phyloP scores from a whole-genome alignment of 345 rosid species.

The Gossypioides kirkii region DNA sequence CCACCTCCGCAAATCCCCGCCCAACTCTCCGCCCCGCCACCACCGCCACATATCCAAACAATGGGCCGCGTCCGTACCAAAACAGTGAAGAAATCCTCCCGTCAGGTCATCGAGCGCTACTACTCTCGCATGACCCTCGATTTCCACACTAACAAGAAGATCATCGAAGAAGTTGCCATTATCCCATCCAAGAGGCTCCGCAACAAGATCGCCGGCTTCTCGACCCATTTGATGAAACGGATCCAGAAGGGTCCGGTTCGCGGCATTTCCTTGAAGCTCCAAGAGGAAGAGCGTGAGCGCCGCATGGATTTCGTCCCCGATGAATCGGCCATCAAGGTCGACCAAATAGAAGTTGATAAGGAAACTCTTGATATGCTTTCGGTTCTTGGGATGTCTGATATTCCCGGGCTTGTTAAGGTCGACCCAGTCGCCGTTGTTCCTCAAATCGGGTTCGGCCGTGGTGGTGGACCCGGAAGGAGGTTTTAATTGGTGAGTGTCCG shows the following conservation, averaged over 20 bases:
- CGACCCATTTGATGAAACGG: conserved; percentile 28
- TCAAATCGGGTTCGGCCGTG: conserved; percentile 27
- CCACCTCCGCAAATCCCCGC: neutral
- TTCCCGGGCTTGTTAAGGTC: neutral
- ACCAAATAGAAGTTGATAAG: conserved; percentile 40
- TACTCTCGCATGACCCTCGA: conserved; percentile 7
- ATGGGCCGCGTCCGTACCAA: conserved; percentile 49
- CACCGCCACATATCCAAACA: neutral
- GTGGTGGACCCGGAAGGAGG: neutral
- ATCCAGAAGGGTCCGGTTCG: conserved; percentile 55
- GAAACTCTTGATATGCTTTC: conserved; percentile 65
- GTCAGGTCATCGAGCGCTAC: conserved; percentile 3
- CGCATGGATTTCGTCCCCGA: conserved; percentile 10
- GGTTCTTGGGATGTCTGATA: conserved; percentile 62
- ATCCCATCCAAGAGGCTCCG: conserved; percentile 5
- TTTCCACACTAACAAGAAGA: conserved; percentile 72
- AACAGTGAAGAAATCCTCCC: conserved; percentile 6
- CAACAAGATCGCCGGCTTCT: conserved; percentile 8
- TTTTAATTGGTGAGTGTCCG: neutral
- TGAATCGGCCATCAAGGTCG: conserved; percentile 4
- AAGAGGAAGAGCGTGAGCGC: conserved; percentile 4
- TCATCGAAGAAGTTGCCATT: conserved; percentile 4
- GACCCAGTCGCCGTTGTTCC: conserved; percentile 46
- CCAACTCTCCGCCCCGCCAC: neutral
- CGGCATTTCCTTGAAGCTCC: neutral